phyloP scores from a whole-genome alignment of 1,139 yeast species.

The Blastobotrys raffinosifermentans region DNA sequence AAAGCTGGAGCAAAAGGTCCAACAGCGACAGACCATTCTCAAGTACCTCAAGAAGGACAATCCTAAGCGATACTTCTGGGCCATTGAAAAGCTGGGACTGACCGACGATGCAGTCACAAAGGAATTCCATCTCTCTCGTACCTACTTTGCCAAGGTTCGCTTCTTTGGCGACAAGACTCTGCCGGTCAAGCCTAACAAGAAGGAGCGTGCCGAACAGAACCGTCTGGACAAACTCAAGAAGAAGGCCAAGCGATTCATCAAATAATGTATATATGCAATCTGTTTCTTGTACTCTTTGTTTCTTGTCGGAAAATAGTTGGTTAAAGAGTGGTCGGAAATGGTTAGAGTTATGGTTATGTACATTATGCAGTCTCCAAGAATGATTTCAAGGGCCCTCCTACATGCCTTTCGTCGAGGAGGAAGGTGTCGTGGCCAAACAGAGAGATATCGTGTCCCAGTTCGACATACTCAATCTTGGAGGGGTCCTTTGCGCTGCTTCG shows the following conservation, averaged over 20 bases:
- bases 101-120: conserved; percentile 70
- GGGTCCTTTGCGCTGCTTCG: conserved; percentile 25
- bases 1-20: conserved; percentile 72
- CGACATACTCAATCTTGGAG: conserved; percentile 50
- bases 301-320: no score
- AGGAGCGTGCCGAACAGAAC: conserved; percentile 26
- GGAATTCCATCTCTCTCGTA: conserved; percentile 80
- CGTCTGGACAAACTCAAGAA: conserved; percentile 24
- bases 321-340: no score
- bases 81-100: conserved; percentile 81
- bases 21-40: conserved; percentile 77
- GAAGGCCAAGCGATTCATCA: conserved; percentile 23
- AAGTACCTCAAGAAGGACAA: conserved; percentile 73
- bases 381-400: conserved; percentile 67
- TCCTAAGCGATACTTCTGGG: conserved; percentile 77
- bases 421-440: conserved; percentile 91
- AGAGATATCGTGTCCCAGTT: conserved; percentile 68
- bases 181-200: conserved; percentile 26
- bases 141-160: conserved; percentile 78
- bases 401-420: conserved; percentile 66
- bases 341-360: no score
- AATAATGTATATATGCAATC: conserved; percentile 1
- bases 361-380: conserved; percentile 42
- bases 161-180: conserved; percentile 59
- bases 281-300: no score